Base-by-base conservation (phyloP, 176 grass and related monocot genomes). In the Cenchrus americanus region DNA sequence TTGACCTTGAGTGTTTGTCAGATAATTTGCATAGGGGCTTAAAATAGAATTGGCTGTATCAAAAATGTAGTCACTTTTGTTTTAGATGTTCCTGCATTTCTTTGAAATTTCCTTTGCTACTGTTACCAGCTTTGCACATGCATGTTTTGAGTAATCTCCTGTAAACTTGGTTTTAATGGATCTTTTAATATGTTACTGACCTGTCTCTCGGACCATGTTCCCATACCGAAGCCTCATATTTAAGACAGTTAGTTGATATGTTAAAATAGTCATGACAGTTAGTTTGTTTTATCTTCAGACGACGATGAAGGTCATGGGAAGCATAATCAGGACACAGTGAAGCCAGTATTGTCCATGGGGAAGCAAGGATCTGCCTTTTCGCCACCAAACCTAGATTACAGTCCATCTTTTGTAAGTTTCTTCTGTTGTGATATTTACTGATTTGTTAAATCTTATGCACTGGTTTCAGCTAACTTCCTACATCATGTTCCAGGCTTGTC, bases 391-490 rank as follows among this genome's bases (percentile, higher is more conserved):
- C 6, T 88, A 59, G 54, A 86, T 66, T 82, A 80, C 75, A 90
- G 5, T 71, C 83, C 86, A 67, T 79, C 92, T 49, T 87, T 90
- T 76, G 93, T 95, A 92, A 95, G 93, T 82, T 81, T 23, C 12
- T 60, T 82, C 7, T 47, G 75, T 66, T 1, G 0, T 24, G 83
- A 65, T 44, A 30, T 69, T 65, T 85, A 30, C 23, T 57, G 19
- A 43, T 70, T 59, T 85, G 42, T 59, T 88, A 68, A 70, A 80
- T 66, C 23, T 19, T 51, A 58, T 30, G n/a, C n/a, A 14, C 63
- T 73, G 22, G 42, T 73, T 86, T 80, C 10, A 40, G 61, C 66
- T 87, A 21, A 87, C 44, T 55, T 69, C 54, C 53, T 72, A 54
- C 26, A 10, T 83, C 60, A 23, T 64, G 32, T 81, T 88, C 55